These are phyloP conservation scores for Cytospora leucostoma DNA, from an alignment of 2,329 filamentous ascomycete genomes.

Conservation along the genomic window DNA sequence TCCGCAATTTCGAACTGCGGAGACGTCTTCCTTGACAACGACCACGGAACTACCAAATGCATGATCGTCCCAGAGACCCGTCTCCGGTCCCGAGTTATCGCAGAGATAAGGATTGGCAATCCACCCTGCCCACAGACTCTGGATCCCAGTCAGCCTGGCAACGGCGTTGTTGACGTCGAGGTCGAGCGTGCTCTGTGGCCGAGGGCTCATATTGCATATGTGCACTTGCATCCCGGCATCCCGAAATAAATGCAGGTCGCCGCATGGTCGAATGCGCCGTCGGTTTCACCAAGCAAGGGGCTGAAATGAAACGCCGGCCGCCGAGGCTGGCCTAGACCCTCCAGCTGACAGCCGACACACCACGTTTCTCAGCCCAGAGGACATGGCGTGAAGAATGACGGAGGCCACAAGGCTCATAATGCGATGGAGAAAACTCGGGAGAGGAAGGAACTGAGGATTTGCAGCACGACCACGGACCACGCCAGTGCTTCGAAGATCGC, in stretches of 20 bases:
- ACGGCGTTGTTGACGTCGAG: not conserved
- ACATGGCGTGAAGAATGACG: not conserved
- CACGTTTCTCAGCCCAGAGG: not conserved
- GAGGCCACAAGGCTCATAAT: not conserved
- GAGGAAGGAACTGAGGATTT: not conserved
- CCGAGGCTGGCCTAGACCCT: not conserved
- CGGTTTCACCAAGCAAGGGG: constrained; percentile 3
- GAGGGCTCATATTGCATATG: not conserved
- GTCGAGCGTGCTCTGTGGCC: not conserved
- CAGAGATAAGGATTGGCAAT: constrained; percentile 1
- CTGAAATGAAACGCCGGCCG: not conserved
- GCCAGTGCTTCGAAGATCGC: not conserved
- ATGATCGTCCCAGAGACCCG: not conserved
- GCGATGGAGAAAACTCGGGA: not conserved
- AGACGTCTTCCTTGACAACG: not conserved
- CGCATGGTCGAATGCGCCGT: not conserved
- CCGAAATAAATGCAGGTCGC: not conserved
- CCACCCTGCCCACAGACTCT: not conserved
- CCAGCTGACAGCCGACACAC: not conserved
- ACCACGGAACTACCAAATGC: not conserved
- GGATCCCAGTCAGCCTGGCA: not conserved
- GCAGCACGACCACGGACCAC: not conserved
- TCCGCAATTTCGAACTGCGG: not conserved
- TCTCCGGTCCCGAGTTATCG: not conserved
- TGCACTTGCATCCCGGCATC: not conserved